phyloP scores from a whole-genome alignment of 2,329 filamentous ascomycete species.

The Aspergillus sp. region DNA sequence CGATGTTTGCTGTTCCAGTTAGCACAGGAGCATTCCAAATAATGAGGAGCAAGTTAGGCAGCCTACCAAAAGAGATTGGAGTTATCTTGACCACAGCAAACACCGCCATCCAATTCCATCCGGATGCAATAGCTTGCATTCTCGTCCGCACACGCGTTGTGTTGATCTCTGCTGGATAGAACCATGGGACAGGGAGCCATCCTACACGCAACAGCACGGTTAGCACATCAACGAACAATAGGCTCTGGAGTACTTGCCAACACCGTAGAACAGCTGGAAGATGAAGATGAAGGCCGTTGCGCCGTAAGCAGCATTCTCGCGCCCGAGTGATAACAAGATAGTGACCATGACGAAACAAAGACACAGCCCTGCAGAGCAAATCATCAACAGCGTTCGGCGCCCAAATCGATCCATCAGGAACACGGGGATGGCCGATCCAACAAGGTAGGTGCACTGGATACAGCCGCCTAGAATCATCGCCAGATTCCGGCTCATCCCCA shows the following conservation, averaged over 20 bases:
- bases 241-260: neutral
- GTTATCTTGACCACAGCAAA: constrained; percentile 31
- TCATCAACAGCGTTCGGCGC: constrained; percentile 40
- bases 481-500: constrained; percentile 45
- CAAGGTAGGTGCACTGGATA: constrained; percentile 39
- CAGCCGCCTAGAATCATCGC: constrained; percentile 53
- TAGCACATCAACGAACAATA: no score
- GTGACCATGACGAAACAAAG: constrained; percentile 44
- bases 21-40: neutral
- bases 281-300: constrained; percentile 46
- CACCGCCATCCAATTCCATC: constrained; percentile 37
- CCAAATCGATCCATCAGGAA: constrained; percentile 43
- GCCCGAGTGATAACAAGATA: constrained; percentile 36
- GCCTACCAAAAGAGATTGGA: constrained; percentile 20
- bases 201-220: constrained; percentile 22
- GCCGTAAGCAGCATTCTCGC: constrained; percentile 34
- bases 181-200: constrained; percentile 46
- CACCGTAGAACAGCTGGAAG: constrained; percentile 45
- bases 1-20: constrained; percentile 26
- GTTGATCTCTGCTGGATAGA: constrained; percentile 42
- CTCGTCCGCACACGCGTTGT: constrained; percentile 41
- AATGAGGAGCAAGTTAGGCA: constrained; percentile 3
- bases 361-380: constrained; percentile 41
- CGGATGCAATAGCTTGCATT: constrained; percentile 40
- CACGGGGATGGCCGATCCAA: constrained; percentile 41